These are phyloP conservation scores for Colletotrichum melonis DNA, from an alignment of 2,329 filamentous ascomycete genomes.

Conservation along the genomic window DNA sequence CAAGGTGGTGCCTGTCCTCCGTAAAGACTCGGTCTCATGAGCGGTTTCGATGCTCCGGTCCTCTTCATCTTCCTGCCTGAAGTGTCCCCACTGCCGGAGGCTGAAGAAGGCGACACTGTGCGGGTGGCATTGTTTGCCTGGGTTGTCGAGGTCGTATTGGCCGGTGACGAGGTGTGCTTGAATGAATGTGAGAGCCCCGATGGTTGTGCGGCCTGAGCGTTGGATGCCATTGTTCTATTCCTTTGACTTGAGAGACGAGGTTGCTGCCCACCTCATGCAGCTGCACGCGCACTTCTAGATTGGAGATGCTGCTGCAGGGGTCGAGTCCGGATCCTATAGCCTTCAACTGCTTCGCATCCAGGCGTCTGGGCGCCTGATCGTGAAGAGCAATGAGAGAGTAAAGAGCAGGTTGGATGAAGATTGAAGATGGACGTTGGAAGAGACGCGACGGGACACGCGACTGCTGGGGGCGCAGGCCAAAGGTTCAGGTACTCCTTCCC, in stretches of 20 bases:
- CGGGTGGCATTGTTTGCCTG: background rate
- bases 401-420: background rate
- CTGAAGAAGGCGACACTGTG: conserved; percentile 9
- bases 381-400: background rate
- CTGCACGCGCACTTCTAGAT: background rate
- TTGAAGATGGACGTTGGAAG: background rate
- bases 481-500: background rate
- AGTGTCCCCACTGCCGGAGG: conserved; percentile 16
- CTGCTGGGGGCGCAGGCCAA: conserved; percentile 3
- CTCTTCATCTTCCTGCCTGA: conserved; percentile 26
- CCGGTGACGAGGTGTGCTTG: background rate
- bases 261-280: background rate
- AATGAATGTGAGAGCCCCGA: background rate
- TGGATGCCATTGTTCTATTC: conserved; percentile 4
- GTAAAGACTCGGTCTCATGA: conserved; percentile 1
- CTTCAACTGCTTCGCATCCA: background rate
- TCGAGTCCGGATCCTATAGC: background rate
- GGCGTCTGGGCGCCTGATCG: background rate
- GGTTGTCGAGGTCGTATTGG: background rate
- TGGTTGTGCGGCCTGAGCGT: background rate
- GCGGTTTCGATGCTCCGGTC: conserved; percentile 15
- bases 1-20: conserved; percentile 14
- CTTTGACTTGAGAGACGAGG: background rate
- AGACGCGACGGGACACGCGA: conserved; percentile 19
- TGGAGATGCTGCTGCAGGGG: background rate